Percentiles rank a stretch among this genome's conserved stretches.
phyloP scores from a whole-genome alignment of 805 yeast species.

The Candida succiphila region DNA sequence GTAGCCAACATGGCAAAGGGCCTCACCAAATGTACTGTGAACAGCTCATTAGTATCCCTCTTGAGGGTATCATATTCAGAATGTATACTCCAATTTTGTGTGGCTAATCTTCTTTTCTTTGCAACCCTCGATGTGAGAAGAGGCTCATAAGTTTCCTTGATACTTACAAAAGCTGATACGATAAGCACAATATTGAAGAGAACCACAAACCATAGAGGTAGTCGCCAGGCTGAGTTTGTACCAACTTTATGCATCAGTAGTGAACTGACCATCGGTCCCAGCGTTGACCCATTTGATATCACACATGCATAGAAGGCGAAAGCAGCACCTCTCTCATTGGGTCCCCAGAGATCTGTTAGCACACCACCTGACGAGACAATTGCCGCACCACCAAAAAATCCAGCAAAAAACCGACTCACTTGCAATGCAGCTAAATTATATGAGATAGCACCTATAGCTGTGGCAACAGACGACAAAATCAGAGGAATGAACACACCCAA shows the following conservation, averaged over 20 bases:
- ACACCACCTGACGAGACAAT: constrained; percentile 51
- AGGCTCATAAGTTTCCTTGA: constrained; percentile 32
- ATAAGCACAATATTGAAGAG: constrained; percentile 26
- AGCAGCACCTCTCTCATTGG: constrained; percentile 42
- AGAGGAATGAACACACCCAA: constrained; percentile 33
- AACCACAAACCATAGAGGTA: constrained; percentile 45
- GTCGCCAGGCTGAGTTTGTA: constrained; percentile 39
- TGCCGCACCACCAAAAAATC: constrained; percentile 52
- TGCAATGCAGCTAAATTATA: constrained; percentile 40
- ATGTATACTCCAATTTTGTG: constrained; percentile 22
- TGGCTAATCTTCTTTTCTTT: constrained; percentile 14
- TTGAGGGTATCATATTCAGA: constrained; percentile 17
- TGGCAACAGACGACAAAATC: constrained; percentile 27
- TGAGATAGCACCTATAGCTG: constrained; percentile 41
- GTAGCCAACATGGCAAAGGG: constrained; percentile 29
- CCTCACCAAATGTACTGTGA: constrained; percentile 22
- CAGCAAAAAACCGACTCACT: constrained; percentile 47
- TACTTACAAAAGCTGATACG: constrained; percentile 19
- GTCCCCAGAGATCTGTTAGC: constrained; percentile 45
- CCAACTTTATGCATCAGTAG: constrained; percentile 32
- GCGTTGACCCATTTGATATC: constrained; percentile 56
- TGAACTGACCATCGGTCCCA: constrained; percentile 54
- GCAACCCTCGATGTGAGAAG: constrained; percentile 20
- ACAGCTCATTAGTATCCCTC: constrained; percentile 12
- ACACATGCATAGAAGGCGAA: constrained; percentile 38